These are phyloP conservation scores for Phialocephala subalpina DNA, from an alignment of 2,329 filamentous ascomycete species.

Conservation along the genomic window DNA sequence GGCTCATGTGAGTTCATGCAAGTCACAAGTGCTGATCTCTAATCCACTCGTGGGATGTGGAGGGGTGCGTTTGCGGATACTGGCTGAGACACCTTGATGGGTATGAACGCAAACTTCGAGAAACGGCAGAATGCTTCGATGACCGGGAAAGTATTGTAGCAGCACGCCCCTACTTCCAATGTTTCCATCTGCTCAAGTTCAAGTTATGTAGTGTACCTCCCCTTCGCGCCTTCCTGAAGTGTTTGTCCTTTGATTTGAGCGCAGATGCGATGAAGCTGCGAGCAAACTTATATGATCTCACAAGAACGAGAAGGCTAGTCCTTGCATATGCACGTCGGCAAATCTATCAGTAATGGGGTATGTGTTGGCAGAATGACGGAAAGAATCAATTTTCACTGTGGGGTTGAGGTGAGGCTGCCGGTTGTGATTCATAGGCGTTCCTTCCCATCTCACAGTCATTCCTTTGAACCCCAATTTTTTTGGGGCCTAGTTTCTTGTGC, in stretches of 20 bases:
- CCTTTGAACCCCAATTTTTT: too few relatives aligned
- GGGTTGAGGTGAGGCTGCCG: neutral
- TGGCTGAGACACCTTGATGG: conserved; percentile 5
- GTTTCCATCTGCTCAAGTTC: too few relatives aligned
- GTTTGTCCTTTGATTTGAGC: neutral
- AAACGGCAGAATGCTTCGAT: neutral
- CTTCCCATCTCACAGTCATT: too few relatives aligned
- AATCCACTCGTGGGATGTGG: neutral
- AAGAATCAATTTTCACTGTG: conserved; percentile 1
- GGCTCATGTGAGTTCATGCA: neutral
- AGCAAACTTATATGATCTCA: neutral
- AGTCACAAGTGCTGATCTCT: neutral
- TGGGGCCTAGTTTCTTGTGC: neutral
- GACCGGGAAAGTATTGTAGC: too few relatives aligned
- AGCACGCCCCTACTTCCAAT: too few relatives aligned
- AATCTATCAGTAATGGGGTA: neutral
- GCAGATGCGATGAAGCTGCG: neutral
- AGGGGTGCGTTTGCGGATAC: neutral
- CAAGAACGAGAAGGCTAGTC: neutral
- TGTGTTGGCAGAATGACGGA: neutral
- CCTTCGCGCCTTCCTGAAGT: too few relatives aligned
- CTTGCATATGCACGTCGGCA: conserved; percentile 5
- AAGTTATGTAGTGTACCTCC: too few relatives aligned
- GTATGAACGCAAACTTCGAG: neutral
- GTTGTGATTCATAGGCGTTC: neutral